Evolutionary conservation across 2,329 filamentous ascomycete species (phyloP).

Genomic region (Diaporthe ilicicola): DNA sequence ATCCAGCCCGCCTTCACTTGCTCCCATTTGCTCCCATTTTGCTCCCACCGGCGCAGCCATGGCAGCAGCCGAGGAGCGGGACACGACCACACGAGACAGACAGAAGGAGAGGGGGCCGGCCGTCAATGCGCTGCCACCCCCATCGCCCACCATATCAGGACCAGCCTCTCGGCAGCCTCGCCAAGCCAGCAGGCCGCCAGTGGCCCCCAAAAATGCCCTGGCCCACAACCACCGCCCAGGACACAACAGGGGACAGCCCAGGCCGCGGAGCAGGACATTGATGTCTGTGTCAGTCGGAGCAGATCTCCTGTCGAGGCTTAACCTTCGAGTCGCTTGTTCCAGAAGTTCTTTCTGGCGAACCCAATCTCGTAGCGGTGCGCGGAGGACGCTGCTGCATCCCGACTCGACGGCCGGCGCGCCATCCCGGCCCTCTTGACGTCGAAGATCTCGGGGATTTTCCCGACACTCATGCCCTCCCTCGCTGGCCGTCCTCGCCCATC

Average conservation of each 20-base stretch:
- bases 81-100: conserved; percentile 19
- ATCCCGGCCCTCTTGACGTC: not conserved
- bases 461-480: not conserved
- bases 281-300: conserved; percentile 18
- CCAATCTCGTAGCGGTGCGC: conserved; percentile 3
- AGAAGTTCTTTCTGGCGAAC: conserved; percentile 7
- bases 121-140: not conserved
- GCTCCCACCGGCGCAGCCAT: not conserved
- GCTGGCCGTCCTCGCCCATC: not conserved
- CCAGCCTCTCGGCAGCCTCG: not conserved
- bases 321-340: conserved; percentile 16
- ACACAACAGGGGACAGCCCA: conserved; percentile 4
- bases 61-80: not conserved
- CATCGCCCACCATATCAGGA: not conserved
- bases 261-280: conserved; percentile 2
- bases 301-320: conserved; percentile 23
- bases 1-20: too few relatives aligned
- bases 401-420: conserved; percentile 9
- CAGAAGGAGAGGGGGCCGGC: not conserved
- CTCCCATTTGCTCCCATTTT: not conserved
- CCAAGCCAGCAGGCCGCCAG: conserved; percentile 11
- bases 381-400: conserved; percentile 13
- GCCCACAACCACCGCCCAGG: not conserved
- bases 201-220: not conserved
- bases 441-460: conserved; percentile 29